phyloP scores from a whole-genome alignment of 805 yeast genomes.

The Barnettozyma sp. region DNA sequence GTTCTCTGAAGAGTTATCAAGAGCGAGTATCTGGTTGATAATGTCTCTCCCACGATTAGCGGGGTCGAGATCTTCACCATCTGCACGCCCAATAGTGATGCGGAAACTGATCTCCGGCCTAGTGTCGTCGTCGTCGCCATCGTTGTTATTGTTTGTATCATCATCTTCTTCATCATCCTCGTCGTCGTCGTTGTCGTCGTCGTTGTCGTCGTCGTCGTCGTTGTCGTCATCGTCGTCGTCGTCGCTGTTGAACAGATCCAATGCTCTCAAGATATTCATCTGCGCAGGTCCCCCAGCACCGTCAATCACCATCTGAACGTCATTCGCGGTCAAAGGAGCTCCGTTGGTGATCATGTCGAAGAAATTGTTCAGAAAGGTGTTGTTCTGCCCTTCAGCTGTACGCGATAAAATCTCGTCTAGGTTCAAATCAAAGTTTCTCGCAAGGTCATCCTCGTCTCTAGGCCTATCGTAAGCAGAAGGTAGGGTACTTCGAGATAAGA shows the following conservation, averaged over 20 bases:
- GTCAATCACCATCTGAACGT: background rate
- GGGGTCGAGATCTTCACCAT: too few relatives aligned
- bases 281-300: slow-evolving; percentile 2
- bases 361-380: background rate
- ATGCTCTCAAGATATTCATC: slow-evolving; percentile 1
- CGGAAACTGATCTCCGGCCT: too few relatives aligned
- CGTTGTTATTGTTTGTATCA: background rate
- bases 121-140: background rate
- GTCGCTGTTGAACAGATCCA: background rate
- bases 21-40: too few relatives aligned
- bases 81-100: too few relatives aligned
- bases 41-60: too few relatives aligned
- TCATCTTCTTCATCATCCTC: background rate
- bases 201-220: slow-evolving; percentile 2
- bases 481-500: slow-evolving; percentile 30
- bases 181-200: slow-evolving; percentile 2
- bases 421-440: too few relatives aligned
- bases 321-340: background rate
- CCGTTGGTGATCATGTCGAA: background rate
- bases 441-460: background rate
- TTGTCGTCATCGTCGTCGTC: slow-evolving; percentile 1
- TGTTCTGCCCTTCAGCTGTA: background rate
- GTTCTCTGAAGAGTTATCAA: too few relatives aligned
- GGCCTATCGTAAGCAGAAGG: slow-evolving; percentile 2
- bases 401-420: background rate